Base-by-base conservation (phyloP, 202 grass and related monocot species). In the Setaria italica region DNA sequence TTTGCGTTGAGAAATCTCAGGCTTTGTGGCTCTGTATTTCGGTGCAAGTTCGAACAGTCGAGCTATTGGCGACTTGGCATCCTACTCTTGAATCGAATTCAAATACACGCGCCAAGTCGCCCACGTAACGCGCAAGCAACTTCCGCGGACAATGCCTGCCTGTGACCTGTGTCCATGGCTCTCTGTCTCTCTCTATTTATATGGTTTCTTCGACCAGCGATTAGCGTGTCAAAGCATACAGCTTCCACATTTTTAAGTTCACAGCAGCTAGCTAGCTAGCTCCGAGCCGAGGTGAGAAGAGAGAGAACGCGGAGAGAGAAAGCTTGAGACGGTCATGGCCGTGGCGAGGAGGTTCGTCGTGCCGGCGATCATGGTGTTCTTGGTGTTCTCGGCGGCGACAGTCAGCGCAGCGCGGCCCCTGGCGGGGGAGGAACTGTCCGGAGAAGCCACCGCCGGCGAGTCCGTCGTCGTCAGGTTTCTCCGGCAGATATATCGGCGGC, bases 81-180 rank as follows among this genome's bases (percentile, higher is more conserved):
- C 50, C 32, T 50, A 41, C 10, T 33, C 29, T 62, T 20, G 1
- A 60, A 56, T 10, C 21, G 2, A 66, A 83, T 84, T 79, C 84
- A 83, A 87, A 75, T 67, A 9, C 25, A 12, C 33, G 60, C 60
- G 74, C 75, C 80, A 73, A 86, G 74, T 75, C 21, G 62, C 35
- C 69, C 53, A 63, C 70, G 62, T 84, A 80, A 87, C 60, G 62
- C 82, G 63, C 70, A 63, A 50, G 69, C 80, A 87, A 62, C 80
- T 80, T 74, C 66, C 45, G 59, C 45, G 57, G 46, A 48, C 45
- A 43, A 45, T 50, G 45, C 33, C 60, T 57, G n/a, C 49, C 71
- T 41, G 55, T 14, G 53, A 29, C n/a, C 6, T 35, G 15, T 33
- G 16, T 65, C 62, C 62, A 62, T 62, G 21, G 10, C 10, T 43